Conservation (phyloP, 1,284 basidiomycete species). For the Testicularia cyperi region DNA sequence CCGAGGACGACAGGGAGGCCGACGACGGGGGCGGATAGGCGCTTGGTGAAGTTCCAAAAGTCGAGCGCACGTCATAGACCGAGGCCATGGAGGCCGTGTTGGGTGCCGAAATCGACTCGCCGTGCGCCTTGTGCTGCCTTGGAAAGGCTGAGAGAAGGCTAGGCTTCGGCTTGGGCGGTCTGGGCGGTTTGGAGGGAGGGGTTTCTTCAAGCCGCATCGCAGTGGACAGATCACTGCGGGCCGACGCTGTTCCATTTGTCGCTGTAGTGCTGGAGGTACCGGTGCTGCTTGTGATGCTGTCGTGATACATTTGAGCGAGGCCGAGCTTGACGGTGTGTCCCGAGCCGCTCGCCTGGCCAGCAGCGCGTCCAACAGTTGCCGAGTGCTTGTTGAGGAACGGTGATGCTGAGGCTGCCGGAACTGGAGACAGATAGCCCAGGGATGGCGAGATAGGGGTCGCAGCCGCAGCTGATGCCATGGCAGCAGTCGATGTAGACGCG, state of each 20-base stretch:
- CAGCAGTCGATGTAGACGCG: background rate
- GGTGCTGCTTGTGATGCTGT: no score
- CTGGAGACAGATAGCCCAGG: conserved; percentile 15
- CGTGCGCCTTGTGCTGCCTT: background rate
- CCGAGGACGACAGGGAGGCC: background rate
- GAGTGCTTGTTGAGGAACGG: conserved; percentile 41
- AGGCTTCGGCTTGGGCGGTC: conserved; percentile 27
- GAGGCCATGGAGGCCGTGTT: conserved; percentile 1
- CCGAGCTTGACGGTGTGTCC: conserved; percentile 15
- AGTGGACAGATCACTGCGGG: background rate
- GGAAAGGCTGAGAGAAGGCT: conserved; percentile 21
- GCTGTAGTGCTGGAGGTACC: no score
- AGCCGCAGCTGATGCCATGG: background rate
- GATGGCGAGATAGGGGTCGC: background rate
- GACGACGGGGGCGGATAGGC: background rate
- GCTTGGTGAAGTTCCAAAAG: background rate
- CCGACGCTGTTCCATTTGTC: conserved; percentile 9
- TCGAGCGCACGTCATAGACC: background rate
- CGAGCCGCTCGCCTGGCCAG: background rate
- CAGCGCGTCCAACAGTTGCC: conserved; percentile 24
- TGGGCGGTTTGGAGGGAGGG: conserved; percentile 6
- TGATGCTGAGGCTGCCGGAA: conserved; percentile 24
- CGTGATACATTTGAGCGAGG: conserved; percentile 15
- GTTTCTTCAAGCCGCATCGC: no score
- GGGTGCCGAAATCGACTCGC: conserved; percentile 7